These are phyloP conservation scores for Candida lessepsii DNA, from an alignment of 805 yeast genomes.

Conservation along the genomic window DNA sequence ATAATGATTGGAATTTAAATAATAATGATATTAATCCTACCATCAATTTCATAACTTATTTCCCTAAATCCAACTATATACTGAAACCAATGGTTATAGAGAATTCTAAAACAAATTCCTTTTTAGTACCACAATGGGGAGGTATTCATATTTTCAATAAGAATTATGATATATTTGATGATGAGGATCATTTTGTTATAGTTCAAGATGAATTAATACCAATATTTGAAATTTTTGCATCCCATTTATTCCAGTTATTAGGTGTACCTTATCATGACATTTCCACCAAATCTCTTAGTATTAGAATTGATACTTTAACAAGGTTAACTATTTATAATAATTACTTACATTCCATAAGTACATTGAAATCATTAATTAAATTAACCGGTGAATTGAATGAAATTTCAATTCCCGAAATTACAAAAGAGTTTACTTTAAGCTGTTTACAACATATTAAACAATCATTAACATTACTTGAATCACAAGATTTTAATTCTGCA, in stretches of 20 bases:
- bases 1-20: conserved; percentile 77
- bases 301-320: conserved; percentile 64
- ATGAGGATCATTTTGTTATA: conserved; percentile 24
- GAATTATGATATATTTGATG: conserved; percentile 22
- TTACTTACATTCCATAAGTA: conserved; percentile 60
- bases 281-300: conserved; percentile 54
- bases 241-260: conserved; percentile 69
- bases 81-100: conserved; percentile 50
- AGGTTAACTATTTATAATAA: conserved; percentile 60
- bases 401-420: conserved; percentile 80
- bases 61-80: conserved; percentile 48
- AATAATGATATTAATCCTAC: conserved; percentile 62
- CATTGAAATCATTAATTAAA: conserved; percentile 68
- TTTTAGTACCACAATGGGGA: conserved; percentile 87
- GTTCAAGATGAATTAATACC: conserved; percentile 49
- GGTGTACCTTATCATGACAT: conserved; percentile 53
- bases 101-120: conserved; percentile 52
- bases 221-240: conserved; percentile 64
- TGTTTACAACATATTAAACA: conserved; percentile 45
- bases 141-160: conserved; percentile 61
- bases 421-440: conserved; percentile 53
- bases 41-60: conserved; percentile 67
- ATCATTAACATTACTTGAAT: conserved; percentile 32
- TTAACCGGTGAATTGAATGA: conserved; percentile 67
- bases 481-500: conserved; percentile 30